Base-by-base conservation (phyloP, 2,329 filamentous ascomycete genomes). In the Ophiostoma australiae region DNA sequence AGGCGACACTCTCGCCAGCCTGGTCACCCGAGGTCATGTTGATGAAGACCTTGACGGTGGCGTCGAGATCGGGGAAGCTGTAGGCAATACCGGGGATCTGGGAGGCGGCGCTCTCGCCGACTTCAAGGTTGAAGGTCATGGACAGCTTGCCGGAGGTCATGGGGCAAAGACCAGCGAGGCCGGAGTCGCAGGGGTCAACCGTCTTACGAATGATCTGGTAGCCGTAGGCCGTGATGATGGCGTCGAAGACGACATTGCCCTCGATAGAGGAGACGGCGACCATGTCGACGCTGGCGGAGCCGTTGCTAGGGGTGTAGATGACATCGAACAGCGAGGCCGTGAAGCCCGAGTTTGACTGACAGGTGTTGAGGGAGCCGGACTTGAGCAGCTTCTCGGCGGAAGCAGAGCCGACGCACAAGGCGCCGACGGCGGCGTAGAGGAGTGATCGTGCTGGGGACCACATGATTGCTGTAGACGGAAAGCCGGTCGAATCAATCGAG, bases 281-380 rank as follows among this genome's bases (percentile, higher is more conserved):
- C 76, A 94, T 87, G 77, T 91, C 86, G 78, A 93, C 87, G 70
- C 83, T 80, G 69, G 92, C 81, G 33, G 85, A 86, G 75, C 83
- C 82, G 79, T 92, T 91, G 74, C 85, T 80, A 23, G 89, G 88
- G 3, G 85, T 90, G 80, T 89, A 91, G 74, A 86, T 81, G 78
- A 94, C 90, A 76, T 93, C 89, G 84, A 95, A 94, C 71, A 93
- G 84, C 72, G 89, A 91, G 71, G 92, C 91, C 1, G 90, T 90
- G 80, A 95, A 94, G 76, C 87, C 89, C 58, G 90, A 92, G 80
- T 92, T 90, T 72, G 84, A 82, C 84, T 91, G 90, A 81, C 92
- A 95, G 55, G 90, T 85, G 77, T 89, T 90, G 72, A 94, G 85
- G 70, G 91, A 92, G 75, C 86, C 89, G 48, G 77, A 78, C 71